Percentiles rank a stretch among this genome's conserved stretches.
phyloP scores from a whole-genome alignment of 225 moss, liverwort and hornwort genomes.

The Lunularia cruciata region DNA sequence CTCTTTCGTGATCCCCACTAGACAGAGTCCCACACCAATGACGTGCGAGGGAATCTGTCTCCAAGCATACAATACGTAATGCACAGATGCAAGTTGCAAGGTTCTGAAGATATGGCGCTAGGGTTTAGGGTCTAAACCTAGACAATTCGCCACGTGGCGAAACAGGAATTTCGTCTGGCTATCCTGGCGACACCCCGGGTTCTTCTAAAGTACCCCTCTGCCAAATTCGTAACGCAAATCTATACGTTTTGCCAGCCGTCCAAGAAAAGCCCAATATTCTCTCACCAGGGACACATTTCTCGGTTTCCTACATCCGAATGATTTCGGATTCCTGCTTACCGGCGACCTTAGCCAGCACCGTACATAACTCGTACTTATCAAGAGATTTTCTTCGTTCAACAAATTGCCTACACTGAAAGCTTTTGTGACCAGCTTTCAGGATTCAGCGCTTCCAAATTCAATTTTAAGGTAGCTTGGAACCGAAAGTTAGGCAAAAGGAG shows the following conservation, averaged over 20 bases:
- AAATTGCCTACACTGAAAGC: too few species aligned
- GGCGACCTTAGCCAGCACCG: neutral
- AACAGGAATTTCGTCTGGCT: neutral
- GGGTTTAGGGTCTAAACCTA: slow-evolving; percentile 21
- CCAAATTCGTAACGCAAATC: neutral
- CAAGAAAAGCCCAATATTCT: too few species aligned
- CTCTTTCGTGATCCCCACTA: neutral
- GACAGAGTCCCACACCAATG: neutral
- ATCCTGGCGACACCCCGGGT: neutral
- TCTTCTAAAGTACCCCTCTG: neutral
- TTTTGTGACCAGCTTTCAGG: too few species aligned
- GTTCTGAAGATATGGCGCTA: slow-evolving; percentile 4
- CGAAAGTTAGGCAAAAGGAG: too few species aligned
- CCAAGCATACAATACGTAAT: neutral
- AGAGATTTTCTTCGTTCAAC: too few species aligned
- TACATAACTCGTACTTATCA: too few species aligned
- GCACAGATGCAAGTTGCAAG: slow-evolving; percentile 2
- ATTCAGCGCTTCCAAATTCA: too few species aligned
- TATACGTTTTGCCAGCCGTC: too few species aligned
- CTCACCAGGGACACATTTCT: neutral
- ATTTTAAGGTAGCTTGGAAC: too few species aligned
- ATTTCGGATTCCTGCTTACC: neutral
- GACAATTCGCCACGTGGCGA: slow-evolving; percentile 16
- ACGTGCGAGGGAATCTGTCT: neutral
- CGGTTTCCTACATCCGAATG: neutral